Base-by-base conservation (phyloP, 169 alveolate genomes). In the Plasmodium gonderi region DNA sequence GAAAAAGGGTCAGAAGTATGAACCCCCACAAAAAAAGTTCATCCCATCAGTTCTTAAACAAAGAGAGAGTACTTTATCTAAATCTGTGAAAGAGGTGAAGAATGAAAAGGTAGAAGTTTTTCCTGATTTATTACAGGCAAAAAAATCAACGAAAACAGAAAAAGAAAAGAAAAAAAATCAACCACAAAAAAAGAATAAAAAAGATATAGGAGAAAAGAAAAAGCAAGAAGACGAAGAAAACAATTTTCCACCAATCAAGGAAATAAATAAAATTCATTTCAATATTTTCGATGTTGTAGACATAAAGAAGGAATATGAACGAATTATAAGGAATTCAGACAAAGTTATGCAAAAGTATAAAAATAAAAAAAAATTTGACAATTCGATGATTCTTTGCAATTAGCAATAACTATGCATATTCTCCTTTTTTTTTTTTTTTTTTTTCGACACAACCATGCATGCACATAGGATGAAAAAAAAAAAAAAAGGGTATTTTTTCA, bases 251-350 rank as follows among this genome's bases (percentile, higher is more conserved):
- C 74, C 67, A 60, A 89, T 89, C 12, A 87, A 89, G 69, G 87
- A 85, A 74, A 51, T 85, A 33, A 31, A 26, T 65, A 89, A 89
- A 89, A 89, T 76, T n/a, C 44, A 60, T 47, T 89, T 89, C 49
- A 89, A 89, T 14, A 76, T 89, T 77, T 89, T 89, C 72, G 94
- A 75, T 69, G 49, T 89, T 11, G 76, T 89, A 4, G 94, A 89
- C 72, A 76, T 60, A 31, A 89, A 89, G 49, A 17, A 75, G 9
- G 75, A 76, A 68, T 76, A 89, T 67, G 94, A 89, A 26, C 89
- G 64, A n/a, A 89, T 89, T 60, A 33, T 49, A 23, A 89, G 94
- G 69, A 78, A 89, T 77, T 17, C 80, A 20, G 94, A 89, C 9
- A 89, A 89, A 17, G 94, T 89, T 23, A 7, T 67, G 72, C 44